Conservation (phyloP, 495 filamentous ascomycete genomes). For the Aspergillus biplanus region DNA sequence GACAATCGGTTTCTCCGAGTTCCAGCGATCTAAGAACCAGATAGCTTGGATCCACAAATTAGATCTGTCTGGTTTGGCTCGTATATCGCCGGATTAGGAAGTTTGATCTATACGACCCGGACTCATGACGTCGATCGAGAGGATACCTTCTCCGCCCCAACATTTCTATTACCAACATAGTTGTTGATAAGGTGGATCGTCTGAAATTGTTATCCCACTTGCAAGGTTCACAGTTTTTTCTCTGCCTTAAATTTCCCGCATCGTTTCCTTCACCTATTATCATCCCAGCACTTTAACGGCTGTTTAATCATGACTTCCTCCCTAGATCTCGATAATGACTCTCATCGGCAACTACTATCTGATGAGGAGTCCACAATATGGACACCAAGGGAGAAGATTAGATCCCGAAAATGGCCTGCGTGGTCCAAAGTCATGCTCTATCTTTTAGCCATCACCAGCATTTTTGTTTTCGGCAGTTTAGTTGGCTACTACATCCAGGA, state of each 20-base stretch:
- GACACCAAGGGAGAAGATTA: slow-evolving; percentile 4
- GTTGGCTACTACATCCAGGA: neutral
- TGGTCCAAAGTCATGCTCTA: neutral
- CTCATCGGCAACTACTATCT: slow-evolving; percentile 25
- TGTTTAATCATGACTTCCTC: neutral
- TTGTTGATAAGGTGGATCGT: neutral
- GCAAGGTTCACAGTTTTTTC: too few species aligned
- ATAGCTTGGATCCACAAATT: neutral
- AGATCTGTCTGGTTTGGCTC: neutral
- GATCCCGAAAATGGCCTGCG: neutral
- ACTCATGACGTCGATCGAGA: neutral
- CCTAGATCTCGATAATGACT: neutral
- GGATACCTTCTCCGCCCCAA: neutral
- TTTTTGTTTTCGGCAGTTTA: neutral
- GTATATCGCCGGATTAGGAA: neutral
- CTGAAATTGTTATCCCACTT: neutral
- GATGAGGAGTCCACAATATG: slow-evolving; percentile 13
- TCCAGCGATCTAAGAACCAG: neutral
- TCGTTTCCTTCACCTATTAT: neutral
- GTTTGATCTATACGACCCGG: neutral
- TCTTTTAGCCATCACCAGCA: neutral
- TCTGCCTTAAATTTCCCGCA: too few species aligned
- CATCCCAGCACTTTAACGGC: neutral
- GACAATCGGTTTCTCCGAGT: neutral
- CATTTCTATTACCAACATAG: neutral